Evolutionary conservation across 2,329 filamentous ascomycete species (phyloP).

Genomic region (Beauveria pseudobassiana): DNA sequence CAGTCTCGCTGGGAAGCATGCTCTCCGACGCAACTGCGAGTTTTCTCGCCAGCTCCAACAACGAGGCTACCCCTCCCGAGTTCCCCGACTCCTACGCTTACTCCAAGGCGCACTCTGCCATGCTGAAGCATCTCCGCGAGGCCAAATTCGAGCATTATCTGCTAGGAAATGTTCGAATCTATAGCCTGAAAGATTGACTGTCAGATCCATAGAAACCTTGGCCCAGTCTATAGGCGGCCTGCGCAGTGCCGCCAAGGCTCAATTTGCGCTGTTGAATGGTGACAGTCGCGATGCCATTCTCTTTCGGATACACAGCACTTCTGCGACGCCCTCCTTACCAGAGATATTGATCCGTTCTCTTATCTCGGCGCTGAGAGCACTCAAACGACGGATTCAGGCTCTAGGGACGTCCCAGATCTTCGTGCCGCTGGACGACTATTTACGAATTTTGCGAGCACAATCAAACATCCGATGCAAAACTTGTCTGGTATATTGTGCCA

Average conservation of each 20-base stretch:
- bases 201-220: conserved; percentile 72
- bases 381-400: background rate
- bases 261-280: conserved; percentile 69
- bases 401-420: background rate
- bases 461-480: conserved; percentile 86
- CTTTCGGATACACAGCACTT: conserved; percentile 1
- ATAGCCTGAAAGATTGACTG: conserved; percentile 65
- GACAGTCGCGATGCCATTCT: conserved; percentile 2
- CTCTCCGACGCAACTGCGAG: conserved; percentile 68
- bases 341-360: conserved; percentile 5
- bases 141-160: conserved; percentile 80
- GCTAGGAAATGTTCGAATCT: conserved; percentile 66
- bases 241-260: conserved; percentile 75
- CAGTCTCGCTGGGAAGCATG: conserved; percentile 68
- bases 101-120: conserved; percentile 46
- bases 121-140: conserved; percentile 70
- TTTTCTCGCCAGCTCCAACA: conserved; percentile 72
- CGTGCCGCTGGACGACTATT: conserved; percentile 1
- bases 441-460: conserved; percentile 61
- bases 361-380: background rate
- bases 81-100: conserved; percentile 48
- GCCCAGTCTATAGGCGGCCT: conserved; percentile 81
- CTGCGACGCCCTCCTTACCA: background rate
- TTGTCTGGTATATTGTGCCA: conserved; percentile 76
- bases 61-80: conserved; percentile 36